Evolutionary conservation across 768 basidiomycete species (phyloP).

Genomic region (Tremella yokohamensis): DNA sequence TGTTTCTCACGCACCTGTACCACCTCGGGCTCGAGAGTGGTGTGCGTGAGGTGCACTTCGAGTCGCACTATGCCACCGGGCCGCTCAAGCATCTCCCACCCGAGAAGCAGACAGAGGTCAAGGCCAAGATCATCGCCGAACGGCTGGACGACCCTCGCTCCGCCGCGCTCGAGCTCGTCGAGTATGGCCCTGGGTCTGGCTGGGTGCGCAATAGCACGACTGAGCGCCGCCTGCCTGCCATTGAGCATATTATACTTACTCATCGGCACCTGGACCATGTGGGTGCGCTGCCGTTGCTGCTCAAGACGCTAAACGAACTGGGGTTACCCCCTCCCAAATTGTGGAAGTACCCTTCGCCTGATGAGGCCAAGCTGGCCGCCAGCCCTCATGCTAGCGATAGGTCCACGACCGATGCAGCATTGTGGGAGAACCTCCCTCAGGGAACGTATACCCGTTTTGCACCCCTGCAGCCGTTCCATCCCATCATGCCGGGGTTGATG

Average conservation of each 20-base stretch:
- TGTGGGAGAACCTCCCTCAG: slow-evolving; percentile 27
- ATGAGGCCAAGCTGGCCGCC: slow-evolving; percentile 26
- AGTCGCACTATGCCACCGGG: slow-evolving; percentile 18
- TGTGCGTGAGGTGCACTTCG: slow-evolving; percentile 38
- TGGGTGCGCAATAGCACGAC: slow-evolving; percentile 18
- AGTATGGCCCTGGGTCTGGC: slow-evolving; percentile 29
- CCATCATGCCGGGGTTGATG: slow-evolving; percentile 44
- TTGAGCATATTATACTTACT: slow-evolving; percentile 87
- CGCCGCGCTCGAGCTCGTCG: slow-evolving; percentile 17
- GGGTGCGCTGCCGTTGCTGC: slow-evolving; percentile 68
- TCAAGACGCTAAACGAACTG: slow-evolving; percentile 62
- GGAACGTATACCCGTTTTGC: slow-evolving; percentile 38
- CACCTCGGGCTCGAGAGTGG: slow-evolving; percentile 42
- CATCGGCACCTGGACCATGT: slow-evolving; percentile 89
- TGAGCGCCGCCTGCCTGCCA: slow-evolving; percentile 52
- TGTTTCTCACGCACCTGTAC: slow-evolving; percentile 35
- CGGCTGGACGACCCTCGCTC: slow-evolving; percentile 21
- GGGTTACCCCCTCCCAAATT: slow-evolving; percentile 54
- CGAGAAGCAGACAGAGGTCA: slow-evolving; percentile 25
- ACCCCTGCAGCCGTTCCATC: slow-evolving; percentile 41
- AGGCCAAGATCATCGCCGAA: slow-evolving; percentile 16
- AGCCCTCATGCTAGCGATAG: slow-evolving; percentile 28
- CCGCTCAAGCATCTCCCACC: slow-evolving; percentile 20
- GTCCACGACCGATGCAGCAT: slow-evolving; percentile 30
- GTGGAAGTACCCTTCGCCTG: slow-evolving; percentile 46